Percentiles rank a stretch among this genome's conserved stretches.
phyloP scores from a whole-genome alignment of 495 filamentous ascomycete species.

The Lindgomyces ingoldianus region DNA sequence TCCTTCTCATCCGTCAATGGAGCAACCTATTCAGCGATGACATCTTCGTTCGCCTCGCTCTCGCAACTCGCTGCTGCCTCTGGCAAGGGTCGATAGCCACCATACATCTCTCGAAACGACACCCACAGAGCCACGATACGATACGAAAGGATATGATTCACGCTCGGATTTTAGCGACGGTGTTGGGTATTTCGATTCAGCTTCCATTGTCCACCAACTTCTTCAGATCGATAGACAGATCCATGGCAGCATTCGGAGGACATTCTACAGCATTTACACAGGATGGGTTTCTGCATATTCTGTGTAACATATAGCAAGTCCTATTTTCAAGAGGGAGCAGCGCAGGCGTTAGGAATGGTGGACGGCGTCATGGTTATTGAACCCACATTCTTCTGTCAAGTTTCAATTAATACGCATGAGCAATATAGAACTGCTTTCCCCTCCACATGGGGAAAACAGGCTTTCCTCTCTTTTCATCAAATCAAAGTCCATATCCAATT shows the following conservation, averaged over 20 bases:
- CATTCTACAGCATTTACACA: slow-evolving; percentile 19
- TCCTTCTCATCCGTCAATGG: slow-evolving; percentile 22
- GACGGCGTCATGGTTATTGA: not conserved
- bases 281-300: slow-evolving; percentile 2
- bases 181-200: slow-evolving; percentile 9
- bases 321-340: not conserved
- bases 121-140: slow-evolving; percentile 6
- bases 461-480: not conserved
- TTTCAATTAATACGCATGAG: slow-evolving; percentile 9
- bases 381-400: not conserved
- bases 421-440: slow-evolving; percentile 14
- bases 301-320: slow-evolving; percentile 13
- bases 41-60: slow-evolving; percentile 38
- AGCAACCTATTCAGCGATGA: slow-evolving; percentile 38
- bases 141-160: not conserved
- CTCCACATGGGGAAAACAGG: slow-evolving; percentile 3
- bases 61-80: slow-evolving; percentile 10
- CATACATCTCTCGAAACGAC: not conserved
- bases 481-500: not conserved
- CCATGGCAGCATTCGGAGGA: slow-evolving; percentile 22
- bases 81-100: slow-evolving; percentile 15
- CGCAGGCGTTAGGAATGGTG: slow-evolving; percentile 15
- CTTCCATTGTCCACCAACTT: not conserved
- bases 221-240: not conserved
- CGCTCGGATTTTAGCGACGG: slow-evolving; percentile 9